phyloP scores from a whole-genome alignment of 1,139 yeast genomes.

The Hansenula sp. region DNA sequence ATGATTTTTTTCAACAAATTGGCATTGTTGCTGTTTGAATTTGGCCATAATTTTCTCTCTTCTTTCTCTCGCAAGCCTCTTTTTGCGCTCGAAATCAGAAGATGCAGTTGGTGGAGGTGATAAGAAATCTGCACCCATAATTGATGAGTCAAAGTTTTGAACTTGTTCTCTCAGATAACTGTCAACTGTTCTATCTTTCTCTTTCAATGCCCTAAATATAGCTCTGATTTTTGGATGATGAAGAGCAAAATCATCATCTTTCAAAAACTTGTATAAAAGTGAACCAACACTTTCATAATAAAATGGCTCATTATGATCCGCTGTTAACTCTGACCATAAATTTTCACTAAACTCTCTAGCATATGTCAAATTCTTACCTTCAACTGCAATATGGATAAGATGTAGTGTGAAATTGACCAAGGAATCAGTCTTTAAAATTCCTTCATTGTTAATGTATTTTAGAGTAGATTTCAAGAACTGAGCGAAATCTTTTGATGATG shows the following conservation, averaged over 20 bases:
- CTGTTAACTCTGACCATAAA: constrained; percentile 31
- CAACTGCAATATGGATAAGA: constrained; percentile 53
- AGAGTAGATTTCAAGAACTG: constrained; percentile 48
- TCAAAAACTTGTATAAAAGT: constrained; percentile 40
- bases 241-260: constrained; percentile 33
- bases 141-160: constrained; percentile 24
- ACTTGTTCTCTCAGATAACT: constrained; percentile 29
- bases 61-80: constrained; percentile 65
- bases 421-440: constrained; percentile 44
- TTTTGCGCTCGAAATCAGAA: constrained; percentile 54
- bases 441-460: constrained; percentile 36
- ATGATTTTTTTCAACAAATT: constrained; percentile 53
- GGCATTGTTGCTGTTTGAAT: constrained; percentile 71
- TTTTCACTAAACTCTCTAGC: constrained; percentile 15
- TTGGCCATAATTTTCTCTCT: constrained; percentile 72
- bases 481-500: constrained; percentile 48
- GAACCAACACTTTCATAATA: constrained; percentile 39
- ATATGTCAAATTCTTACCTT: constrained; percentile 17
- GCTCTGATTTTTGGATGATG: constrained; percentile 52
- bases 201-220: constrained; percentile 39
- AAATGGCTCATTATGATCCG: constrained; percentile 35
- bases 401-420: constrained; percentile 60
- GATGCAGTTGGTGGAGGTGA: constrained; percentile 14
- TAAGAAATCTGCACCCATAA: constrained; percentile 17
- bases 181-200: constrained; percentile 23